Evolutionary conservation across 148 eudicot genomes (phyloP), one percentile per base, ranked within the genome.

Genomic region (Amaranthus palmeri): DNA sequence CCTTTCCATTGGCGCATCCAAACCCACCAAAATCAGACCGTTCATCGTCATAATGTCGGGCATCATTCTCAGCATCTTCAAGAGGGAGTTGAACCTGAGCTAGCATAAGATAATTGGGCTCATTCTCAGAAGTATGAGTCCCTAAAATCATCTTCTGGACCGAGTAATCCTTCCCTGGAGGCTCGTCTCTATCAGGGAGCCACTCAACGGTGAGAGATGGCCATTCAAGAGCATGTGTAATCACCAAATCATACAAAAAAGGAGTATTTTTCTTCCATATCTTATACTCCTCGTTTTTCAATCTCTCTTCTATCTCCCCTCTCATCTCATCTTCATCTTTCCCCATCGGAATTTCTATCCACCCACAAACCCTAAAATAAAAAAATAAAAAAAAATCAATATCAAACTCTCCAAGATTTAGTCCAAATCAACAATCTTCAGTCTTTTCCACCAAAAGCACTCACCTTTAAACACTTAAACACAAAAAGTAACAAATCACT

Each of bases 201-300:
- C 96, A 92, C 79, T 92, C 96, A 43, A 92, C 97, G 53, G 97
- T 92, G 72, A 92, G 91, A 1, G 97, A 92, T 1, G 97, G 97
- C 97, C 96, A 92, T 57, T 90, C 96, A 7, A 92, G 90, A 18
- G 93, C 96, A 47, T 90, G 96, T 0, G 96, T 90, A 50, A 90
- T 82, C 43, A 90, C 86, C 76, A 92, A 74, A 85, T 92, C 97
- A 76, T 92, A 92, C 41, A 92, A 69, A 52, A 90, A 90, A 0
- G 97, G 96, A 0, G 96, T 84, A 76, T 90, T 90, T 82, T 90
- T 92, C 80, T 92, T 92, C 97, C 97, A 92, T 53, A 87, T 88
- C 81, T 90, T 90, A 85, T 88, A 92, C 74, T 92, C 97, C 63
- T 92, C 96, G 71, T 90, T 90, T 48, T 88, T 83, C 81, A 86